Evolutionary conservation across 1,284 basidiomycete species (phyloP), one percentile per base, ranked within the genome.

Genomic region (Filobasidium uniguttulatum): DNA sequence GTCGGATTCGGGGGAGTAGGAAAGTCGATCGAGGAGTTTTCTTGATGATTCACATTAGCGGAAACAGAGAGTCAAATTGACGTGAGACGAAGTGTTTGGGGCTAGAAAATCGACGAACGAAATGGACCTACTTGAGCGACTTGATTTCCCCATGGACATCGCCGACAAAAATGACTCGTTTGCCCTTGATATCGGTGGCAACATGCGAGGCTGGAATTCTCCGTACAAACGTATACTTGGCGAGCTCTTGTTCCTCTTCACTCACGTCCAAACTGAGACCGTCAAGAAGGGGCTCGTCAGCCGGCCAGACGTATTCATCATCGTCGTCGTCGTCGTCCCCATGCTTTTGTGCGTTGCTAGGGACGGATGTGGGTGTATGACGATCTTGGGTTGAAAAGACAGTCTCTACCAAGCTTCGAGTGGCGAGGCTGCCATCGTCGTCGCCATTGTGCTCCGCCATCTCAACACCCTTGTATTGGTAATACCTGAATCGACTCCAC

Each of bases 61-160:
- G 29, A 12, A 2, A 20, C 25, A 3, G 22, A 8, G 17, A 23
- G 2, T 6, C 5, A n/a, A 7, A 25, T 15, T 41, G 7, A n/a
- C 20, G 17, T 8, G 20, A 25, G 3, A 17, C 40, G 17, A 14
- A 5, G n/a, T n/a, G n/a, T n/a, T n/a, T n/a, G n/a, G n/a, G n/a
- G n/a, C n/a, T 1, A 20, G 19, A n/a, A 22, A 12, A 3, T n/a
- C n/a, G 3, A 3, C n/a, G 12, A 33, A 17, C 20, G 23, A 15
- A 12, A 12, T 22, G 33, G 3, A 68, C 81, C 54, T 50, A 85
- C 83, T 77, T 71, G 5, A 93, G 67, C 1, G 81, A 76, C 14
- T 73, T 62, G 51, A 77, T 73, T 74, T 81, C 85, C 38, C 85
- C 86, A 71, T 93, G 88, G 2, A 91, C 75, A 59, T 93, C 88